These are phyloP conservation scores for Chalara sp. DNA, from an alignment of 2,329 filamentous ascomycete genomes.

Conservation along the genomic window DNA sequence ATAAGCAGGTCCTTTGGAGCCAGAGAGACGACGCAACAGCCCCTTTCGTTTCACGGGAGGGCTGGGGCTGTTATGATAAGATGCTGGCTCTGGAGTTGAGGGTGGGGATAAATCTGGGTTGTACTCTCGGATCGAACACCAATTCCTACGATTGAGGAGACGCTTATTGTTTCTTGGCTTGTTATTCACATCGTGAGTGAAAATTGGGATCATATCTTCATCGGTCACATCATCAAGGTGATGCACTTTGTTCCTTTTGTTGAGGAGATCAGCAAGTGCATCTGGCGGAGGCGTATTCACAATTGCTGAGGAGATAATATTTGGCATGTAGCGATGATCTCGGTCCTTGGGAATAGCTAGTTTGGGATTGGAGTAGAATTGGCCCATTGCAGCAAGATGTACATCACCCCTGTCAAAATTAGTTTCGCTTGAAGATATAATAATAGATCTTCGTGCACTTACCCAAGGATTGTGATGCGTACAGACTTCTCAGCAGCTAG, in stretches of 20 bases:
- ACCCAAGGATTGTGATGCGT: slow-evolving; percentile 81
- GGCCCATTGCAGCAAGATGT: slow-evolving; percentile 83
- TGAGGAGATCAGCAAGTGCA: slow-evolving; percentile 82
- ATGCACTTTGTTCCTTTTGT: slow-evolving; percentile 81
- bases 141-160: slow-evolving; percentile 84
- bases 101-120: slow-evolving; percentile 70
- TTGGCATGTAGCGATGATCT: slow-evolving; percentile 95
- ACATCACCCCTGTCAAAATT: slow-evolving; percentile 69
- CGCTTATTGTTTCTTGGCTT: slow-evolving; percentile 87
- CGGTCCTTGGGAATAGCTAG: slow-evolving; percentile 74
- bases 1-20: slow-evolving; percentile 24
- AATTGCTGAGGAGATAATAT: slow-evolving; percentile 89
- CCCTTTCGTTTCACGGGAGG: slow-evolving; percentile 21
- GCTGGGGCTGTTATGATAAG: slow-evolving; percentile 33
- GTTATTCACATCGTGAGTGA: slow-evolving; percentile 81
- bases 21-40: slow-evolving; percentile 25
- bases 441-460: slow-evolving; percentile 11
- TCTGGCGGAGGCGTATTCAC: slow-evolving; percentile 87
- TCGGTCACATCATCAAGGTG: slow-evolving; percentile 73
- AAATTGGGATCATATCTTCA: slow-evolving; percentile 93
- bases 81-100: slow-evolving; percentile 48
- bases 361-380: slow-evolving; percentile 91
- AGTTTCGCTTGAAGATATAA: slow-evolving; percentile 7
- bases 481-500: slow-evolving; percentile 89
- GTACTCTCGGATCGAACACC: slow-evolving; percentile 88